These are phyloP conservation scores for Penicillium sp. DNA, from an alignment of 2,329 filamentous ascomycete genomes.

Conservation along the genomic window DNA sequence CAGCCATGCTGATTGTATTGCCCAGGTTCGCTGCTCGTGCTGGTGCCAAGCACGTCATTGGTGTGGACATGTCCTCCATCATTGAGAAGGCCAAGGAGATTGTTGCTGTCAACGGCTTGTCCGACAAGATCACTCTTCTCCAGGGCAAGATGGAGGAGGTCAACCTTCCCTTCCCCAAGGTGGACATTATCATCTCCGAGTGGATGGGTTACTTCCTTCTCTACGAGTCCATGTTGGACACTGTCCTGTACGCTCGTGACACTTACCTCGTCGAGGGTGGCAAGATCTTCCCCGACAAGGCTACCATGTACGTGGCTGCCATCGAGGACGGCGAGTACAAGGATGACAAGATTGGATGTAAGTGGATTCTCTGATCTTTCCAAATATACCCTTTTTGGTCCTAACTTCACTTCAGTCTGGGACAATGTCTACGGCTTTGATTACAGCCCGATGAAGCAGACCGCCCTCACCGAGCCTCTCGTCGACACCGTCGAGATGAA, in stretches of 20 bases:
- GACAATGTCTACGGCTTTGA: slow-evolving; percentile 99
- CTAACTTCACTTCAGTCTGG: slow-evolving; percentile 72
- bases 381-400: slow-evolving; percentile 21
- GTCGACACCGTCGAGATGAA: slow-evolving; percentile 98
- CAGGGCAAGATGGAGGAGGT: slow-evolving; percentile 99
- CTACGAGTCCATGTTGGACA: slow-evolving; percentile 99
- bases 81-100: slow-evolving; percentile 98
- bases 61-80: slow-evolving; percentile 99
- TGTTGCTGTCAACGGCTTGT: slow-evolving; percentile 85
- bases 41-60: slow-evolving; percentile 96
- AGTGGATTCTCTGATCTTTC: slow-evolving; percentile 41
- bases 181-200: slow-evolving; percentile 99
- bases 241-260: slow-evolving; percentile 93
- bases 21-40: slow-evolving; percentile 92
- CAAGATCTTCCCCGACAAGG: slow-evolving; percentile 98
- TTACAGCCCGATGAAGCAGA: slow-evolving; percentile 90
- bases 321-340: slow-evolving; percentile 99
- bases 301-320: slow-evolving; percentile 92
- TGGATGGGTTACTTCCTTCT: slow-evolving; percentile 99
- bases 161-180: slow-evolving; percentile 85
- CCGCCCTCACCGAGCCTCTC: slow-evolving; percentile 89
- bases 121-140: slow-evolving; percentile 93
- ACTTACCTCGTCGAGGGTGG: slow-evolving; percentile 83
- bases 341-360: slow-evolving; percentile 99
- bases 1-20: slow-evolving; percentile 8